Evolutionary conservation across 108 stramenopile species (phyloP), one percentile per base, ranked within the genome.

Genomic region (Stephanodiscus minutulus): DNA sequence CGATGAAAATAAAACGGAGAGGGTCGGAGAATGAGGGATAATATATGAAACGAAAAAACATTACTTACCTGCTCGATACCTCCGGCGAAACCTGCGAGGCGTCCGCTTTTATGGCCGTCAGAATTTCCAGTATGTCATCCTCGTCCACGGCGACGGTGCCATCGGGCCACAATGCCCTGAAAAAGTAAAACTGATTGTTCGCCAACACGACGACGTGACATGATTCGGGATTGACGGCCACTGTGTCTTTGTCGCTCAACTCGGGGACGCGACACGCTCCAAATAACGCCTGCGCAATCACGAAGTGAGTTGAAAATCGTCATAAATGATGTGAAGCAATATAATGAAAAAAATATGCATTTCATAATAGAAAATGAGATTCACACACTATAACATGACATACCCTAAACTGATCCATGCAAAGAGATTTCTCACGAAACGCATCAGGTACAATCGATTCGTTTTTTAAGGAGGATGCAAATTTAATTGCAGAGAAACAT

Each of bases 91-190:
- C 72, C 36, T 75, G 49, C 5, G 56, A 60, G 0, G 88, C 87
- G 76, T 92, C 85, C 21, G 59, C 35, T 35, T 83, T 70, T 27
- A 96, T 92, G 52, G 90, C 90, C 10, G 61, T 46, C 65, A 96
- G 57, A 50, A 96, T 92, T 63, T 92, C 88, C 1, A 72, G 67
- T 28, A 96, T 74, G 61, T 91, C 94, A 11, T 70, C 82, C 57
- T 91, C 91, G 62, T 87, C 82, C 17, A 91, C 86, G n/a, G 88
- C 89, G 13, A 96, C 90, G 3, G 61, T 57, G 13, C 88, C 90
- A 76, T 85, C 78, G 22, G 73, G 57, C n/a, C 88, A 89, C 3
- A 96, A 73, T 12, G 86, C 94, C 47, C 85, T 83, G 72, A 96
- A 96, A 70, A 89, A 91, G 70, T 87, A 95, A 25, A 92, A 58